Percentiles rank a stretch among this genome's conserved stretches.
These are phyloP conservation scores for Penicillium pancosmium DNA, from an alignment of 495 filamentous ascomycete genomes.

Conservation along the genomic window DNA sequence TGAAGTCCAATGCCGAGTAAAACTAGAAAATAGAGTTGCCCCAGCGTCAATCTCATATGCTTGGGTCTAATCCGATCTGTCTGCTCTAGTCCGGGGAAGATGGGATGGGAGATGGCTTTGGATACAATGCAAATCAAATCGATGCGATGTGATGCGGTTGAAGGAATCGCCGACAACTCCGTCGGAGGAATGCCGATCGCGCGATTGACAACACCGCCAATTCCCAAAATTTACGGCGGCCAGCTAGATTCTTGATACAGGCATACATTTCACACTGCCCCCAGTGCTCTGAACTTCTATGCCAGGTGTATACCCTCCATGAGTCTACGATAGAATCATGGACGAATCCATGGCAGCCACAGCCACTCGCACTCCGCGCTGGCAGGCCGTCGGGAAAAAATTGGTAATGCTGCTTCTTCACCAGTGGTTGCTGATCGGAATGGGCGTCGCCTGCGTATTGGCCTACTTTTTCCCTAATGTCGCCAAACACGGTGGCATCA, in stretches of 20 bases:
- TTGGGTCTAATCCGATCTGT: not conserved
- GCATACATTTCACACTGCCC: not conserved
- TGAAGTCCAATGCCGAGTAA: not conserved
- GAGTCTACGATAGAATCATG: constrained; percentile 13
- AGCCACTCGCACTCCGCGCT: constrained; percentile 1
- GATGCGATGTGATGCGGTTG: not conserved
- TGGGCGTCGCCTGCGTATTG: constrained; percentile 51
- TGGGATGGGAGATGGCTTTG: not conserved
- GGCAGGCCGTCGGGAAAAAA: constrained; percentile 20
- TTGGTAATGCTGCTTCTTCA: constrained; percentile 43
- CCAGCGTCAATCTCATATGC: not conserved
- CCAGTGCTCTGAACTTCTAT: not conserved
- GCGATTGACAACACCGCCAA: constrained; percentile 11
- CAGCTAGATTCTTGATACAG: not conserved
- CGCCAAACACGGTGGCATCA: constrained; percentile 54
- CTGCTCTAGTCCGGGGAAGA: not conserved
- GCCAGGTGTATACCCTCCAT: not conserved
- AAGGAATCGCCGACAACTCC: constrained; percentile 24
- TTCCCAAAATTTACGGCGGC: not conserved
- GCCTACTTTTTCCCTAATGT: constrained; percentile 58
- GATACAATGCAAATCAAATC: not conserved
- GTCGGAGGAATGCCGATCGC: constrained; percentile 20
- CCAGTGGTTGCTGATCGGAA: constrained; percentile 61
- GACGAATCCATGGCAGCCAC: constrained; percentile 6
- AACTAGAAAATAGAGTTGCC: not conserved